phyloP scores from a whole-genome alignment of 2,329 filamentous ascomycete genomes.

The Curvularia sp. region DNA sequence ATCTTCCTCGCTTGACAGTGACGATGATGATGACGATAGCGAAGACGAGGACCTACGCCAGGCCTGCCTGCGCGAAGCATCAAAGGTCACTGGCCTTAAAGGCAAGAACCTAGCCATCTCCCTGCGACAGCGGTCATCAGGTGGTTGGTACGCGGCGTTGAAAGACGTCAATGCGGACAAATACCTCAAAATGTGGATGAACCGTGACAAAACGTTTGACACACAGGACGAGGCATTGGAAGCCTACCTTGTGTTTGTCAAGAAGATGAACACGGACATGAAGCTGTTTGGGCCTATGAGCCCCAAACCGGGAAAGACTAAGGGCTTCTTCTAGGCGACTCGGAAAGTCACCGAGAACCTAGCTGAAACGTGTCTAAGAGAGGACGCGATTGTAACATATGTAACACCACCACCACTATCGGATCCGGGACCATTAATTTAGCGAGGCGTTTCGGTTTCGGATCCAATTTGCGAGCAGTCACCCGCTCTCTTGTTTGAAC shows the following conservation, averaged over 20 bases:
- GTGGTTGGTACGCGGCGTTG: conserved; percentile 37
- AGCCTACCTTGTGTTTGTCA: conserved; percentile 34
- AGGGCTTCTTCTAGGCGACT: conserved; percentile 13
- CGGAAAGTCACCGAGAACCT: background rate
- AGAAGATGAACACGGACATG: conserved; percentile 32
- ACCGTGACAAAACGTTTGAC: conserved; percentile 32
- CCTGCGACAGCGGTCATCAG: conserved; percentile 30
- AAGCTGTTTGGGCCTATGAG: conserved; percentile 33
- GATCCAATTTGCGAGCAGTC: background rate
- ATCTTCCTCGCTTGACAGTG: conserved; percentile 9
- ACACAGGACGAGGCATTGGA: conserved; percentile 35
- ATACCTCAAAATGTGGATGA: conserved; percentile 44
- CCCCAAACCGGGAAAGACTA: conserved; percentile 17
- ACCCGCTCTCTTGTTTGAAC: conserved; percentile 3
- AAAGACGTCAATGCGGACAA: conserved; percentile 37
- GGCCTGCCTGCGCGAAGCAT: conserved; percentile 21
- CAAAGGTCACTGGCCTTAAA: conserved; percentile 32
- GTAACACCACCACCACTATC: conserved; percentile 7
- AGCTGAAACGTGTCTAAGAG: conserved; percentile 5
- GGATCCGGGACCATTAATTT: conserved; percentile 1
- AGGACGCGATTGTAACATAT: conserved; percentile 13
- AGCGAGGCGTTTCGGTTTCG: conserved; percentile 7
- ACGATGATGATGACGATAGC: conserved; percentile 2
- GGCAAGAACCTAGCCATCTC: conserved; percentile 31
- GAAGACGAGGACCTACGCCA: conserved; percentile 15